Evolutionary conservation across 2,329 filamentous ascomycete species (phyloP), one percentile per base, ranked within the genome.

Genomic region (Neofusicoccum sp.): DNA sequence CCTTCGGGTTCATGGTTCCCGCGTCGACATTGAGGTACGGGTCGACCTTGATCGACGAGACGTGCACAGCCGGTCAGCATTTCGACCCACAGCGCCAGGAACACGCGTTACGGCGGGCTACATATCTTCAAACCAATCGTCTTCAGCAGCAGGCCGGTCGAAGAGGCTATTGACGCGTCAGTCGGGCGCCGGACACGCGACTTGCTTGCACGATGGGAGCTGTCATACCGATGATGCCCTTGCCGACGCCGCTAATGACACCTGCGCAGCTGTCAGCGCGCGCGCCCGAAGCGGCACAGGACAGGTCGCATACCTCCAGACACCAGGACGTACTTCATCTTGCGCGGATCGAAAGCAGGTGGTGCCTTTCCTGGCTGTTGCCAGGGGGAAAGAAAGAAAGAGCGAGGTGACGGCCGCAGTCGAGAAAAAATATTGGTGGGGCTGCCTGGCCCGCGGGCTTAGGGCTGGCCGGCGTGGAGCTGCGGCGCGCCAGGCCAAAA

Each of bases 311-410:
- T 78, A 90, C 89, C 90, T 84, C 90, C 90, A 70, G 89, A 91
- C 69, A 92, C 89, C 69, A 92, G 83, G 78, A 93, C 88, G 83
- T 92, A 92, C 81, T 92, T 91, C 89, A 92, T 93, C 73, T 80
- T 87, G 75, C 71, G 69, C 22, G 31, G 47, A 48, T 60, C 62
- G 64, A 66, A 66, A 44, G 73, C 72, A 74, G 34, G 68, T 73
- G 73, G 72, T 73, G 76, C 75, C 76, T 71, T 73, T 67, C 66
- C 71, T 75, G 71, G 72, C 70, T 67, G 63, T 69, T 74, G 75
- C 74, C 74, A 76, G 77, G 74, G 77, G 77, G 76, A 74, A 71
- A 71, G 76, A 73, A 77, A 72, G 73, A 73, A 76, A 74, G 68
- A 60, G 39, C 31, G 47, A 64, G 33, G 60, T 62, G 64, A 67